Evolutionary conservation across 2,329 filamentous ascomycete genomes (phyloP), one percentile per base, ranked within the genome.

Genomic region (Aspergillus intermedius): DNA sequence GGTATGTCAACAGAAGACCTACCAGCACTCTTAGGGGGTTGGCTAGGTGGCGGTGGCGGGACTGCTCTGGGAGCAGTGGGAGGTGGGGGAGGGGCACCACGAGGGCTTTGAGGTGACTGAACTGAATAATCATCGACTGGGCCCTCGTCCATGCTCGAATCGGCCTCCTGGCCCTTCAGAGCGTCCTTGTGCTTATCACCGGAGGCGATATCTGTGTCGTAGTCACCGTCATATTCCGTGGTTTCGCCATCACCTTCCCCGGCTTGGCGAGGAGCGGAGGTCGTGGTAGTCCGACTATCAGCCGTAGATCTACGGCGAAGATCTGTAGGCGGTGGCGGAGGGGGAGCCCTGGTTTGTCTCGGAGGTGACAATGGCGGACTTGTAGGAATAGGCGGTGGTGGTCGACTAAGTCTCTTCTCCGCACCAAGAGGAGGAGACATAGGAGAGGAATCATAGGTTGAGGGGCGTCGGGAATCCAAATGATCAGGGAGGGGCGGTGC

Each of bases 181-280:
- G 91, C 91, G 71, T 95, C 91, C 69, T 95, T 96, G 68, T 95
- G 89, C 48, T 87, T 88, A n/a, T 82, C 89, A 8, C 88, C 86
- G n/a, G 91, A 88, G 1, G 87, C 91, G 63, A 97, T 97, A 65
- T 97, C 93, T 5, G 93, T 97, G 60, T 97, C 93, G 65, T 97
- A 97, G 63, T 97, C 93, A 5, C 91, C 93, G 64, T 98, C 93
- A 62, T 97, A 97, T 63, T 96, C 91, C 0, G 89, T 94, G 30
- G 89, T 79, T 61, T 94, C 90, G 50, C 87, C 88, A 50, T 86
- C 85, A 22, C 85, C 84, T 37, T 78, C 71, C 72, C 78, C 52
- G 73, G 74, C 49, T 72, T 52, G 76, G 62, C 47, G 70, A 47
- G 71, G 69, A 47, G 71, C 69, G 10, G 74, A 70, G 9, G 71